These are phyloP conservation scores for Chaetomium sp. DNA, from an alignment of 2,329 filamentous ascomycete genomes.

Conservation along the genomic window DNA sequence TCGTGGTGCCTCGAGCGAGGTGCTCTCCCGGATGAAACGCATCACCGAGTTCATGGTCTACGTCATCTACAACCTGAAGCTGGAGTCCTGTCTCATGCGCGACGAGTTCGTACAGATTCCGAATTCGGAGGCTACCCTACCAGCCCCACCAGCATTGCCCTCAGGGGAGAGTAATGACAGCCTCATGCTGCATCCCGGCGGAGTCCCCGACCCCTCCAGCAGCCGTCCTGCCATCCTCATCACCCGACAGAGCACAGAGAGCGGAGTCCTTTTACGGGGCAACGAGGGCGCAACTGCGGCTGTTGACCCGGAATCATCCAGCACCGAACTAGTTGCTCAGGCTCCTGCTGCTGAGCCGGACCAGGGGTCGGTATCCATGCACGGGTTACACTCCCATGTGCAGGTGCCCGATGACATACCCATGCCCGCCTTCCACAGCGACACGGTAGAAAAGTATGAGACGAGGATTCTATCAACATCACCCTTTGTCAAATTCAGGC, in stretches of 20 bases:
- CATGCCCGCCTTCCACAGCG: slow-evolving; percentile 90
- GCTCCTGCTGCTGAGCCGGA: slow-evolving; percentile 18
- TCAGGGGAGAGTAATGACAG: slow-evolving; percentile 44
- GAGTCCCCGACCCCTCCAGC: slow-evolving; percentile 28
- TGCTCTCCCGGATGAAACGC: slow-evolving; percentile 78
- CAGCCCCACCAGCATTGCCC: slow-evolving; percentile 40
- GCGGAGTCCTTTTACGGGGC: slow-evolving; percentile 33
- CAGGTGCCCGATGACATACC: slow-evolving; percentile 76
- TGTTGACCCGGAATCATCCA: slow-evolving; percentile 31
- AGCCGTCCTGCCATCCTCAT: slow-evolving; percentile 28
- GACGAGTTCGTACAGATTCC: slow-evolving; percentile 90
- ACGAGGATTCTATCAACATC: slow-evolving; percentile 93
- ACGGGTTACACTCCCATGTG: slow-evolving; percentile 47
- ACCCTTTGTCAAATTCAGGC: slow-evolving; percentile 92
- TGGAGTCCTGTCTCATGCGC: slow-evolving; percentile 91
- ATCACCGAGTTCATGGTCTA: slow-evolving; percentile 99
- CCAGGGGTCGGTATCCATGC: slow-evolving; percentile 41
- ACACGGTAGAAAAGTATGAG: slow-evolving; percentile 90
- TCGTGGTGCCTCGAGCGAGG: slow-evolving; percentile 72
- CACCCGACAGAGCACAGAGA: slow-evolving; percentile 32
- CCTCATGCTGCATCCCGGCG: slow-evolving; percentile 40
- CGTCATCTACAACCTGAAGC: slow-evolving; percentile 94
- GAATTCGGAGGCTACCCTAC: slow-evolving; percentile 54
- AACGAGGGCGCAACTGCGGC: slow-evolving; percentile 28
- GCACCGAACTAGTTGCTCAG: slow-evolving; percentile 16